Base-by-base conservation (phyloP, 2,329 filamentous ascomycete genomes). In the Polytolypa hystricis region DNA sequence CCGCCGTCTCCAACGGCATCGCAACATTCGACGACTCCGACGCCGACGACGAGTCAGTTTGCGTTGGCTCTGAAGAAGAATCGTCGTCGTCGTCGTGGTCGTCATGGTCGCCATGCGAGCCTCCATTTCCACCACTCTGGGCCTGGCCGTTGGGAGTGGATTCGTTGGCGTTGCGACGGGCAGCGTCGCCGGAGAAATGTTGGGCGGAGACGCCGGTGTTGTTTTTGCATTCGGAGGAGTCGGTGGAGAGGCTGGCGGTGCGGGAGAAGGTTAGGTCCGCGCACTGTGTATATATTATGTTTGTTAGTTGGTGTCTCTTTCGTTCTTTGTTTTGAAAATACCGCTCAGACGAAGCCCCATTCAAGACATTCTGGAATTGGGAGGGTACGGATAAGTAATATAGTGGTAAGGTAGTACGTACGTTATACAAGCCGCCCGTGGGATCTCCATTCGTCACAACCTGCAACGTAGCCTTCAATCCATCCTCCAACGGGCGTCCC, bases 261-360 rank as follows among this genome's bases (percentile, higher is more conserved):
- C 63, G 61, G 20, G 67, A 70, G 61, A 87, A 79, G 17, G 73
- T 77, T 46, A 86, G 73, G 49, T 87, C 81, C 51, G 81, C 78
- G 57, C 82, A 87, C 76, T 80, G 42, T 26, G 19, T 4, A 5
- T 17, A 21, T 11, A 25, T 11, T 7, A 14, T 7, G 21, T 25
- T 17, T 15, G n/a, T 11, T 12, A 38, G 34, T 33, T 29, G 37
- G 35, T 25, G 34, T 35, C 37, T 15, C 7, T 30, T 20, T 9
- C 29, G 26, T 30, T 14, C 31, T 15, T 7, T 10, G 4, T n/a
- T 16, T 18, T 26, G 8, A 6, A 15, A 27, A 11, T 14, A 35
- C 12, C 15, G 20, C 12, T 9, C 5, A n/a, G 10, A 19, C 33
- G 7, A 7, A 25, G 21, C 21, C 21, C 21, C 7, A 7, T 7